These are phyloP conservation scores for Bocquillonia castaneifolia DNA, from an alignment of 441 rosid species.

Conservation along the genomic window DNA sequence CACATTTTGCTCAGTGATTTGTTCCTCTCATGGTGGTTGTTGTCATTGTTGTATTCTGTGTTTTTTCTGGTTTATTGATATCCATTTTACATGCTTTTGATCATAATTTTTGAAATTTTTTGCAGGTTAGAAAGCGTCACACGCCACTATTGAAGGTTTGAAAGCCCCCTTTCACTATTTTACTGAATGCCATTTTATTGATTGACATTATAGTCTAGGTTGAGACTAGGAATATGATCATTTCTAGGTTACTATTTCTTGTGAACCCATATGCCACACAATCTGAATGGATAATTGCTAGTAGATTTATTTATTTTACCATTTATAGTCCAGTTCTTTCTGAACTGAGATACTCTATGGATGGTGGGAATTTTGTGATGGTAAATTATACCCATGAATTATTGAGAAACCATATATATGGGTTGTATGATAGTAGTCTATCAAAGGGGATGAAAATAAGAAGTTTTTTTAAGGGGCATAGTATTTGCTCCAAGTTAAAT, in stretches of 20 bases:
- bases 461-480: background rate
- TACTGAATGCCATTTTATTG: background rate
- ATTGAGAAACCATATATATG: no score
- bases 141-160: slow-evolving; percentile 80
- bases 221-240: background rate
- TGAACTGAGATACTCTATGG: background rate
- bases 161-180: slow-evolving; percentile 16
- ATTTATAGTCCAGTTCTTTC: background rate
- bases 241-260: background rate
- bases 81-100: slow-evolving; percentile 8
- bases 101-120: slow-evolving; percentile 17
- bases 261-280: background rate
- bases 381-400: no score
- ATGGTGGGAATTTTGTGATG: background rate
- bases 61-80: background rate
- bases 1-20: background rate
- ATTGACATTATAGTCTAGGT: background rate
- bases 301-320: no score
- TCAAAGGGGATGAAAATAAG: no score
- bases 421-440: no score
- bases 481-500: background rate
- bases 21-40: background rate
- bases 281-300: background rate
- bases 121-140: slow-evolving; percentile 71
- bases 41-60: background rate